Evolutionary conservation across 306 rosid species (phyloP).

Genomic region (Senna tora): DNA sequence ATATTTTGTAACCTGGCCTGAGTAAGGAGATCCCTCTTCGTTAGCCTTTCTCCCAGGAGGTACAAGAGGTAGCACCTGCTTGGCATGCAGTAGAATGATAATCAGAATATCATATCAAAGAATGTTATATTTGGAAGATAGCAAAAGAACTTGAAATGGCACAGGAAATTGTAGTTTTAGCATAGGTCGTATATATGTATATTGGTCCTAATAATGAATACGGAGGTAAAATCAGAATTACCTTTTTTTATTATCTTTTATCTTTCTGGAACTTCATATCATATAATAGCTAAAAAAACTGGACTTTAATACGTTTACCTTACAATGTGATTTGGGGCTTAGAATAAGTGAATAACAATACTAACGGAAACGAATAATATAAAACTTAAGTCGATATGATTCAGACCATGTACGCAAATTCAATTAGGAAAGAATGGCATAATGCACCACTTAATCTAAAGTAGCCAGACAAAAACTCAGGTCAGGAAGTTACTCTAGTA

Average conservation of each 20-base stretch:
- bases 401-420: neutral
- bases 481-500: neutral
- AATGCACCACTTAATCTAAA: no score
- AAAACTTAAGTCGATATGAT: neutral
- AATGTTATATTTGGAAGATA: neutral
- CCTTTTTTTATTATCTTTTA: neutral
- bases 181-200: neutral
- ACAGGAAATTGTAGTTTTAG: neutral
- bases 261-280: neutral
- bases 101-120: constrained; percentile 19
- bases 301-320: neutral
- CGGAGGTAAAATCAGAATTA: neutral
- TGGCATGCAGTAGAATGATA: neutral
- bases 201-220: neutral
- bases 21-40: constrained; percentile 69
- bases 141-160: neutral
- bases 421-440: neutral
- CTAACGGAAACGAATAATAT: neutral
- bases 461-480: no score
- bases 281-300: neutral
- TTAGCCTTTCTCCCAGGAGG: constrained; percentile 93
- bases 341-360: no score
- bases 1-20: constrained; percentile 27
- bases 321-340: neutral
- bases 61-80: constrained; percentile 92